Conservation (phyloP, 2,329 filamentous ascomycete genomes). For the Aureobasidium musti region DNA sequence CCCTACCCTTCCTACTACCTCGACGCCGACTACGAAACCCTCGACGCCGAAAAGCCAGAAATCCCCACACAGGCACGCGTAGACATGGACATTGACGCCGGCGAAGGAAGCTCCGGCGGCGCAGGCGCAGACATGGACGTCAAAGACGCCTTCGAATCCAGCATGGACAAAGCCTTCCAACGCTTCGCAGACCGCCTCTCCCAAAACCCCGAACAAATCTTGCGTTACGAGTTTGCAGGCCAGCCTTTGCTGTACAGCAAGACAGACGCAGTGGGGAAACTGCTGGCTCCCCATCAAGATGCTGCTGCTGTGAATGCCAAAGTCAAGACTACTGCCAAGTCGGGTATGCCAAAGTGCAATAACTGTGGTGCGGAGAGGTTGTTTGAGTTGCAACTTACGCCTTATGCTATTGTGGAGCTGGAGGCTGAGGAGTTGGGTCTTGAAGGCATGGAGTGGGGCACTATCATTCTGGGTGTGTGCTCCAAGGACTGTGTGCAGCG, state of each 20-base stretch:
- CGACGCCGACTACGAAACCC: slow-evolving; percentile 89
- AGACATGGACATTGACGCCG: slow-evolving; percentile 42
- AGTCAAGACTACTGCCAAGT: slow-evolving; percentile 40
- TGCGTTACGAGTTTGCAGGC: slow-evolving; percentile 54
- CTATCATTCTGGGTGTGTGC: slow-evolving; percentile 84
- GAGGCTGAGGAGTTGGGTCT: slow-evolving; percentile 68
- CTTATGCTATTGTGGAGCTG: slow-evolving; percentile 84
- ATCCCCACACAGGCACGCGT: slow-evolving; percentile 53
- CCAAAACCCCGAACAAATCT: slow-evolving; percentile 54
- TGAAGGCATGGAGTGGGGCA: slow-evolving; percentile 98
- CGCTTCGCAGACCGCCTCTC: slow-evolving; percentile 54
- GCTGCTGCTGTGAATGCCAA: slow-evolving; percentile 31
- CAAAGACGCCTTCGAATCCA: slow-evolving; percentile 52
- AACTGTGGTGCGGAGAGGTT: slow-evolving; percentile 74
- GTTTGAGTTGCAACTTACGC: slow-evolving; percentile 91
- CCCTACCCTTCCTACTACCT: slow-evolving; percentile 76
- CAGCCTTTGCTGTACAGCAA: slow-evolving; percentile 73
- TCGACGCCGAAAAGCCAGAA: slow-evolving; percentile 61
- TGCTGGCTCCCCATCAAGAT: slow-evolving; percentile 51
- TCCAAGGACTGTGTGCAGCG: slow-evolving; percentile 70
- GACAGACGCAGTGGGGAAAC: slow-evolving; percentile 69
- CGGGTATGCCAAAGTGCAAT: slow-evolving; percentile 69
- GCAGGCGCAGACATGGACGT: slow-evolving; percentile 45
- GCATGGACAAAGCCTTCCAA: slow-evolving; percentile 54
- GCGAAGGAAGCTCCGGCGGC: slow-evolving; percentile 32